Evolutionary conservation across 2,329 filamentous ascomycete species (phyloP).

Genomic region (Helminthosporium solani): DNA sequence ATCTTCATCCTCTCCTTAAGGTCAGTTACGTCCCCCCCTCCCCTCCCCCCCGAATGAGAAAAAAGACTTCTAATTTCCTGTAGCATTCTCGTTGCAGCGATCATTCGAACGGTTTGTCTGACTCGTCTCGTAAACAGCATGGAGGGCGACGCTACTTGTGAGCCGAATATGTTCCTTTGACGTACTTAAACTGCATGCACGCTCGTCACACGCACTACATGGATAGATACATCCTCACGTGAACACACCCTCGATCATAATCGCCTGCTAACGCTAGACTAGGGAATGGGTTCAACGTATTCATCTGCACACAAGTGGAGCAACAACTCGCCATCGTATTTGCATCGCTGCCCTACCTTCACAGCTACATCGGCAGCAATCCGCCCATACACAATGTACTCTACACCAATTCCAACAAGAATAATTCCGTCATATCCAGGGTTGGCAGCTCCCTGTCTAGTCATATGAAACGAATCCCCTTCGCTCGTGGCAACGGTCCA

Average conservation of each 20-base stretch:
- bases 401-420: slow-evolving; percentile 5
- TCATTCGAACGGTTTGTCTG: slow-evolving; percentile 36
- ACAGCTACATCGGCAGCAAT: slow-evolving; percentile 14
- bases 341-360: slow-evolving; percentile 26
- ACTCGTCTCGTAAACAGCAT: slow-evolving; percentile 14
- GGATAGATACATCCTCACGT: not conserved
- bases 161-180: not conserved
- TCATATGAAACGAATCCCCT: slow-evolving; percentile 11
- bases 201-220: not conserved
- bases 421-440: slow-evolving; percentile 18
- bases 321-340: slow-evolving; percentile 26
- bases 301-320: slow-evolving; percentile 26
- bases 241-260: not conserved
- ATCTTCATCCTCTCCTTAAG: slow-evolving; percentile 13
- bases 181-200: not conserved
- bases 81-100: slow-evolving; percentile 34
- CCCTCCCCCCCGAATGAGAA: not conserved
- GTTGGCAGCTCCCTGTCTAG: slow-evolving; percentile 17
- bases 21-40: slow-evolving; percentile 13
- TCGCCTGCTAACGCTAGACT: not conserved
- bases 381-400: slow-evolving; percentile 9
- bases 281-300: slow-evolving; percentile 30
- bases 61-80: slow-evolving; percentile 3
- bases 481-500: slow-evolving; percentile 5
- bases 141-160: slow-evolving; percentile 25